Evolutionary conservation across 2,329 filamentous ascomycete species (phyloP).

Genomic region (Microcera coccophila): DNA sequence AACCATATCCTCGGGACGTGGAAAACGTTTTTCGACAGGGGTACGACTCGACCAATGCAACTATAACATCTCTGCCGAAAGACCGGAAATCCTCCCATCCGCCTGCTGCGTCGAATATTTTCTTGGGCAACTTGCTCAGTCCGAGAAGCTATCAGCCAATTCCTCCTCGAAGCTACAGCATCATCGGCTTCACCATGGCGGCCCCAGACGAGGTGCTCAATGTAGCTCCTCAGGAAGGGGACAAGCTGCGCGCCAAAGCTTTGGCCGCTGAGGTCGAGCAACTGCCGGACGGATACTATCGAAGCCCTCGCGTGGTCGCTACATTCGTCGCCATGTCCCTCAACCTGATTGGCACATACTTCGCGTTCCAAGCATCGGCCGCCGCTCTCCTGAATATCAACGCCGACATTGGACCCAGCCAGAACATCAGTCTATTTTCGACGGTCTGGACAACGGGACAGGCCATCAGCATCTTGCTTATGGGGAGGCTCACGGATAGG

Average conservation of each 20-base stretch:
- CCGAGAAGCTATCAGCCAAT: no score
- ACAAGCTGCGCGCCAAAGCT: slow-evolving; percentile 16
- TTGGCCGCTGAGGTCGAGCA: slow-evolving; percentile 13
- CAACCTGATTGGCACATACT: slow-evolving; percentile 17
- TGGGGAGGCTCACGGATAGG: slow-evolving; percentile 37
- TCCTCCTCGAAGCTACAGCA: no score
- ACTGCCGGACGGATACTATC: slow-evolving; percentile 15
- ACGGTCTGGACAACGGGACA: slow-evolving; percentile 31
- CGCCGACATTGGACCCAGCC: slow-evolving; percentile 20
- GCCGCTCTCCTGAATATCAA: slow-evolving; percentile 12
- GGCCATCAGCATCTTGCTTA: slow-evolving; percentile 32
- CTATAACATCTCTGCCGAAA: no score
- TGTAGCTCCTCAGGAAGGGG: no score
- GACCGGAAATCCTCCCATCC: no score
- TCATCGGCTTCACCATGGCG: no score
- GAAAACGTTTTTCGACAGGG: no score
- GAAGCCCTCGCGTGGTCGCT: slow-evolving; percentile 13
- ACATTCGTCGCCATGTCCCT: slow-evolving; percentile 16
- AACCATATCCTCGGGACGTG: no score
- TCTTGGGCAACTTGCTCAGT: no score
- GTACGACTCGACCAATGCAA: no score
- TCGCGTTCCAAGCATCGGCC: slow-evolving; percentile 14
- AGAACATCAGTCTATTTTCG: slow-evolving; percentile 25
- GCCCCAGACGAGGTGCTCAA: no score
- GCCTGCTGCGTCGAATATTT: no score